phyloP scores from a whole-genome alignment of 768 basidiomycete species.

The Mycena polygramma region DNA sequence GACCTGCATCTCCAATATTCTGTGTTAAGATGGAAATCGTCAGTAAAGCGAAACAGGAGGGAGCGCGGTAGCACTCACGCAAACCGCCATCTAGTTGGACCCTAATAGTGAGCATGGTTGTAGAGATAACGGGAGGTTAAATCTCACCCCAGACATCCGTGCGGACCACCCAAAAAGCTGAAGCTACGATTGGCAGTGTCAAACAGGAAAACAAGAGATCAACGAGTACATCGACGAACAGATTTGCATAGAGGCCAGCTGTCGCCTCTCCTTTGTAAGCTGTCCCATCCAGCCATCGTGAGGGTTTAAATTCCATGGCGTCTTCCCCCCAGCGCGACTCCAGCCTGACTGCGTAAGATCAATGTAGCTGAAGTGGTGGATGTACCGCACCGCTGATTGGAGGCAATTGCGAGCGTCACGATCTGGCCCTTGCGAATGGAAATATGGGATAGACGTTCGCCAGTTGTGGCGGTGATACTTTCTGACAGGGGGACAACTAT shows the following conservation, averaged over 20 bases:
- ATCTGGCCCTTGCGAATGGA: constrained; percentile 24
- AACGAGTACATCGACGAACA: constrained; percentile 9
- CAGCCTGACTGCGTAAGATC: neutral
- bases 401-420: neutral
- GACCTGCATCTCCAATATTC: constrained; percentile 27
- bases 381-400: constrained; percentile 18
- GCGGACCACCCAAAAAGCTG: constrained; percentile 29
- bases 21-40: neutral
- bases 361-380: neutral
- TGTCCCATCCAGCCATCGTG: constrained; percentile 10
- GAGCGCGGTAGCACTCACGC: constrained; percentile 6
- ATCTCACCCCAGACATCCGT: constrained; percentile 17
- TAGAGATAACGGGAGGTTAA: neutral
- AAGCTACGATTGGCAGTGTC: neutral
- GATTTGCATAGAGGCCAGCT: constrained; percentile 27
- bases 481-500: constrained; percentile 9
- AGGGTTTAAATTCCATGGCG: constrained; percentile 12
- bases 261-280: neutral
- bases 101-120: neutral
- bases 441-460: neutral
- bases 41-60: neutral
- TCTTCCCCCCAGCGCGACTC: constrained; percentile 24
- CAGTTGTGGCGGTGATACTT: neutral
- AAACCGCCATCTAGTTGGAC: constrained; percentile 22
- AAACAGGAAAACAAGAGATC: too few relatives aligned